phyloP scores from a whole-genome alignment of 352 stramenopile genomes.

The Phytophthora idaei region DNA sequence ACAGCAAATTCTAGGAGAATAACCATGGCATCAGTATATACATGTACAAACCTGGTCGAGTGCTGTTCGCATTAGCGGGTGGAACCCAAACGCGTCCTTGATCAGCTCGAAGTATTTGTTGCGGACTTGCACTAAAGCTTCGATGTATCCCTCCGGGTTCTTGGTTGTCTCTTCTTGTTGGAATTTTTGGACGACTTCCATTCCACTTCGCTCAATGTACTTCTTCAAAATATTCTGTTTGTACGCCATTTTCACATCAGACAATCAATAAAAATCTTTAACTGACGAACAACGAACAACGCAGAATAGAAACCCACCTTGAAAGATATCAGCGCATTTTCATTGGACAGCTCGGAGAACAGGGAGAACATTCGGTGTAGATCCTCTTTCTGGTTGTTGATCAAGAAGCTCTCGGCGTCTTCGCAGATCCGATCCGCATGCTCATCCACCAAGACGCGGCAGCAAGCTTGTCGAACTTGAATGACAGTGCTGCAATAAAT shows the following conservation, averaged over 20 bases:
- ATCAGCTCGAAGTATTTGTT: conserved; percentile 87
- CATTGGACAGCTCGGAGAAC: conserved; percentile 83
- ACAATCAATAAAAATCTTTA: conserved; percentile 10
- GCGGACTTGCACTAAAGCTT: conserved; percentile 81
- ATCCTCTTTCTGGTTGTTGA: conserved; percentile 81
- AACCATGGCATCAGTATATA: conserved; percentile 2
- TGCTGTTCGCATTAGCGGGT: conserved; percentile 82
- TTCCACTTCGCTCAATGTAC: conserved; percentile 80
- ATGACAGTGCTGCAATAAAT: conserved; percentile 60
- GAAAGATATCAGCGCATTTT: conserved; percentile 79
- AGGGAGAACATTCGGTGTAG: conserved; percentile 79
- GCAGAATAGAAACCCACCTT: conserved; percentile 53
- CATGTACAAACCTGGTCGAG: conserved; percentile 70
- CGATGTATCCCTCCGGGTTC: conserved; percentile 85
- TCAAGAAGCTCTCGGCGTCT: conserved; percentile 76
- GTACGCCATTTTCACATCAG: conserved; percentile 13
- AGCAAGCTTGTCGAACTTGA: conserved; percentile 82
- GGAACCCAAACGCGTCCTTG: conserved; percentile 83
- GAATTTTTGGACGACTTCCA: conserved; percentile 82
- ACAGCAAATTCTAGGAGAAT: not conserved
- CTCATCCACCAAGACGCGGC: conserved; percentile 76
- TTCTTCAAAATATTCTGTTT: conserved; percentile 86
- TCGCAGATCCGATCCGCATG: conserved; percentile 85
- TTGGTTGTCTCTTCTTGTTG: conserved; percentile 82
- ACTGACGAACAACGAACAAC: not conserved